Evolutionary conservation across 257 asterid species (phyloP).

Genomic region (Scutellaria barbata): DNA sequence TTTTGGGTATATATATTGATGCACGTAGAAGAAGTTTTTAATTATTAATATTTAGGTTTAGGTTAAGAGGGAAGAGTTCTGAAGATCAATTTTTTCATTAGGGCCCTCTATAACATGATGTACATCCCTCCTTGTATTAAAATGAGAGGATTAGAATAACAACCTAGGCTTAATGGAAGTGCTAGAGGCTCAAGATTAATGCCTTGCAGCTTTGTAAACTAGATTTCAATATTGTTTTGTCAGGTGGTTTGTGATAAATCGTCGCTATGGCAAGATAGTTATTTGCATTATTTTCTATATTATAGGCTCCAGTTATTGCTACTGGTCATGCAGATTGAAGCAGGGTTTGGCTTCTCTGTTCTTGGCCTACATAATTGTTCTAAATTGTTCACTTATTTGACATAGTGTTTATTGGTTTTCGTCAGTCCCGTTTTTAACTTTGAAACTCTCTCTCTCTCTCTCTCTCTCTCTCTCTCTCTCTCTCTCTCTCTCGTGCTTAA

Average conservation of each 20-base stretch:
- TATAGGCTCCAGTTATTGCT: not conserved
- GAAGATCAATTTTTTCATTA: not conserved
- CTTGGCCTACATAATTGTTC: not conserved
- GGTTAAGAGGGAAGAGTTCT: not conserved
- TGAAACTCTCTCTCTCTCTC: constrained; percentile 3
- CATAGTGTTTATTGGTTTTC: constrained; percentile 17
- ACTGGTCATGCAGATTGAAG: not conserved
- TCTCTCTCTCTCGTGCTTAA: constrained; percentile 23
- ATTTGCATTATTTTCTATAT: not conserved
- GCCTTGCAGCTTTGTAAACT: not conserved
- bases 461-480: not conserved
- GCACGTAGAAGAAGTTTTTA: not conserved
- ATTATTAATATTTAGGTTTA: constrained; percentile 4
- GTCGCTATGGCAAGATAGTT: constrained; percentile 17
- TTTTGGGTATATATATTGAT: not conserved
- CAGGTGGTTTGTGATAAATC: constrained; percentile 17
- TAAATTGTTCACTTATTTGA: not conserved
- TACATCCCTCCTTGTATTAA: not conserved
- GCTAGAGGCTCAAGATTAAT: not conserved
- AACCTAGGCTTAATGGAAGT: not conserved
- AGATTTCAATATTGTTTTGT: not conserved
- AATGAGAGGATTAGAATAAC: constrained; percentile 2
- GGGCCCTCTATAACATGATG: not conserved
- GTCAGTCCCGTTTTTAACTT: not conserved
- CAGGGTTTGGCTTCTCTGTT: constrained; percentile 10